Evolutionary conservation across 768 basidiomycete species (phyloP), one percentile per base, ranked within the genome.

Genomic region (Lyophyllum semitale): DNA sequence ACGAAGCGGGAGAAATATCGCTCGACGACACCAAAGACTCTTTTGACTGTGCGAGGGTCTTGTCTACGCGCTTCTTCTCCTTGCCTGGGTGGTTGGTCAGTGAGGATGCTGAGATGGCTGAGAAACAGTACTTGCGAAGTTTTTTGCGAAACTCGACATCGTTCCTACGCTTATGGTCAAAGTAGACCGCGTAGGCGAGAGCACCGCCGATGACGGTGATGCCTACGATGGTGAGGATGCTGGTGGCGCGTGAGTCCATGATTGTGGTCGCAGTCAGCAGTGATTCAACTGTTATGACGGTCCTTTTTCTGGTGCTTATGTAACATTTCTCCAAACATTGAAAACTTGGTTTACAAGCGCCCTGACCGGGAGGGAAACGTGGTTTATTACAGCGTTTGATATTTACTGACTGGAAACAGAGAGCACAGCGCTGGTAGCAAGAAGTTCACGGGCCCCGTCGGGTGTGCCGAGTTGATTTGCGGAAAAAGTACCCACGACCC

Each of bases 161-260:
- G 68, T 90, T 92, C 66, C 95, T 84, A 48, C 97, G 87, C 77
- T 84, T 91, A 77, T 96, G 87, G 79, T 99, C 97, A 66, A 98
- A 99, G 74, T 94, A 98, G 51, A 84, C 80, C 27, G 90, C 93
- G 71, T 98, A 98, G 22, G 86, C 93, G 32, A 90, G 71, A 35
- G 87, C 63, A 43, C 85, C 79, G 41, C 82, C 80, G 20, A 86
- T 79, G 35, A 87, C 71, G 35, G 79, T 75, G 63, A 78, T 69
- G 32, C 76, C 76, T 25, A 80, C 78, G 62, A 79, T 69, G 48
- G 78, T 73, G 64, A 81, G 68, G 54, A 74, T 65, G 51, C 69
- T 73, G 47, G 64, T 66, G 49, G 73, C 67, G 63, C 73, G 71
- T 56, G 68, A 73, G 66, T 69, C 70, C 75, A 77, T n/a, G n/a